Conservation (phyloP, 1,139 yeast genomes). For the Blastobotrys persicus region DNA sequence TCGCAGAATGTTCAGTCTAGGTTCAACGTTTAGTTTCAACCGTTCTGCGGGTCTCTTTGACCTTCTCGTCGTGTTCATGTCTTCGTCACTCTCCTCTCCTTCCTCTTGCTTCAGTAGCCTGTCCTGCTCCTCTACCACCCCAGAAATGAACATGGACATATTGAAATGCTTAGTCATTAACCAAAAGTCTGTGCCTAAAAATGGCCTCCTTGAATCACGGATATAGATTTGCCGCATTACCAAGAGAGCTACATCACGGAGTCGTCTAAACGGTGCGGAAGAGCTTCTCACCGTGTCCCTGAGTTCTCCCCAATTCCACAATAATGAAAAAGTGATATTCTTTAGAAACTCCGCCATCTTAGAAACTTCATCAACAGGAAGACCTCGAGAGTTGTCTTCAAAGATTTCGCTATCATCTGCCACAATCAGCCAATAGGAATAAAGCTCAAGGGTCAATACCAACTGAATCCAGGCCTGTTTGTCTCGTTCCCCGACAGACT, state of each 20-base stretch:
- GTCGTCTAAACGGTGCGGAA: slow-evolving; percentile 13
- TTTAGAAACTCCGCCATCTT: slow-evolving; percentile 53
- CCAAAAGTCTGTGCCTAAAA: slow-evolving; percentile 62
- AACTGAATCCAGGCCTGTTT: slow-evolving; percentile 29
- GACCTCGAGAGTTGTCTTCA: slow-evolving; percentile 31
- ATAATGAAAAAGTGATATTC: slow-evolving; percentile 51
- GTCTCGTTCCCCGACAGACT: slow-evolving; percentile 5
- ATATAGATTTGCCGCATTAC: slow-evolving; percentile 67
- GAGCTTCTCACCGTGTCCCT: not conserved
- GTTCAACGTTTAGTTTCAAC: slow-evolving; percentile 28
- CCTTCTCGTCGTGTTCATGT: slow-evolving; percentile 8
- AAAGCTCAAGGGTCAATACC: slow-evolving; percentile 47
- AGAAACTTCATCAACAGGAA: slow-evolving; percentile 48
- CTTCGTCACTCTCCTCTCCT: slow-evolving; percentile 16
- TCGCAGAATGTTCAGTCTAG: slow-evolving; percentile 51
- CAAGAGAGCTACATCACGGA: slow-evolving; percentile 41
- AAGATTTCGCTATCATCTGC: slow-evolving; percentile 66
- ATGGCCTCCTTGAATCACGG: slow-evolving; percentile 64
- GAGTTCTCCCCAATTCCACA: slow-evolving; percentile 43
- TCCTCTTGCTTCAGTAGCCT: slow-evolving; percentile 23
- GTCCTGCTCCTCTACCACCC: slow-evolving; percentile 45
- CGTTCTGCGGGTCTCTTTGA: slow-evolving; percentile 15
- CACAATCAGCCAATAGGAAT: slow-evolving; percentile 58
- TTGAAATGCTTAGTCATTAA: slow-evolving; percentile 34
- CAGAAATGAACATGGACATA: slow-evolving; percentile 32